A percentile compares a stretch with the other conserved stretches of the same genome.
Conservation (phyloP, 2,329 filamentous ascomycete species). For the Mycosphaerella sp. region DNA sequence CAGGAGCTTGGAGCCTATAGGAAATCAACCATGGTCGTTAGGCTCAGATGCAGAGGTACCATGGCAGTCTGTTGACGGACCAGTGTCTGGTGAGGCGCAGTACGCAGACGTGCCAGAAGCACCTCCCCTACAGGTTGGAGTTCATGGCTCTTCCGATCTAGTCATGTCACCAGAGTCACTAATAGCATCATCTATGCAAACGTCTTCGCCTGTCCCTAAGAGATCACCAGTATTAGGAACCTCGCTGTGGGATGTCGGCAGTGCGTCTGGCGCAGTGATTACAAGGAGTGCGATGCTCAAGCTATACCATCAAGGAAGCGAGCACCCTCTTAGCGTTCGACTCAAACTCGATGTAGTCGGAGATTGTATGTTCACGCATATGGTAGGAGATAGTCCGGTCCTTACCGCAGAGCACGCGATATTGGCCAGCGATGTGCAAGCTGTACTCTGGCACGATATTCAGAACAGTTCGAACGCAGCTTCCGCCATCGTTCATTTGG, state of each 20-base stretch:
- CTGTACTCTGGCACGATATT: conserved; percentile 12
- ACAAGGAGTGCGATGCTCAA: neutral
- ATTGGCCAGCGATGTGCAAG: conserved; percentile 16
- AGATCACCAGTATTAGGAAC: neutral
- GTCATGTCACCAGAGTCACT: neutral
- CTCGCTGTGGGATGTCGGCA: neutral
- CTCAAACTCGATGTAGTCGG: neutral
- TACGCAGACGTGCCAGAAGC: neutral
- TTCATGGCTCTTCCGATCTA: neutral
- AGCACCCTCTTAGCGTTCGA: neutral
- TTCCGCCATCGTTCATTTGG: conserved; percentile 1
- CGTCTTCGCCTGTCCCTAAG: neutral
- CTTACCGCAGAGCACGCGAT: conserved; percentile 17
- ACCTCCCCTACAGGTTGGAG: neutral
- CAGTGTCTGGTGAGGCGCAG: neutral
- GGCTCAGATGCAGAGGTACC: neutral
- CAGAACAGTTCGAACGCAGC: neutral
- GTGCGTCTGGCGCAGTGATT: neutral
- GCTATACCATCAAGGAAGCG: conserved; percentile 4
- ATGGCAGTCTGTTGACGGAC: neutral
- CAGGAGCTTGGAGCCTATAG: conserved; percentile 1
- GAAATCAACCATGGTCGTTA: neutral
- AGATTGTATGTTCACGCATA: neutral
- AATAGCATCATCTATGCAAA: neutral
- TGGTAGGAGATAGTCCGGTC: conserved; percentile 10